A percentile compares a stretch with the other conserved stretches of the same genome.
phyloP scores from a whole-genome alignment of 2,329 filamentous ascomycete species.

The Aspergillus sojae region DNA sequence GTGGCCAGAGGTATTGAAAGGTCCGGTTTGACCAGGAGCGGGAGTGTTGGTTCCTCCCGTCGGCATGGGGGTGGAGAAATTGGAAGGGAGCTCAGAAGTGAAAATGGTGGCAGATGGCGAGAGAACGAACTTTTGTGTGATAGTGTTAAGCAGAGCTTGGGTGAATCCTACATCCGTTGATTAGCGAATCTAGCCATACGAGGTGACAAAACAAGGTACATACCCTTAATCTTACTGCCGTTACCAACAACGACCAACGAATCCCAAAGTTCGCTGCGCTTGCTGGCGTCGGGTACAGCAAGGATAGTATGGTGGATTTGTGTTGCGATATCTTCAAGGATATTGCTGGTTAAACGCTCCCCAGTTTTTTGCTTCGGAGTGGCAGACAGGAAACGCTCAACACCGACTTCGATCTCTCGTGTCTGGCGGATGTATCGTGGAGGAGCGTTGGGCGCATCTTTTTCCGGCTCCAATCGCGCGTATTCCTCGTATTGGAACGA shows the following conservation, averaged over 20 bases:
- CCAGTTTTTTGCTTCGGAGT: conserved; percentile 40
- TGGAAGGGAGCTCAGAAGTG: conserved; percentile 92
- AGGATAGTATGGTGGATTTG: conserved; percentile 83
- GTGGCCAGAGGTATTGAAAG: conserved; percentile 58
- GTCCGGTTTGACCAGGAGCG: conserved; percentile 47
- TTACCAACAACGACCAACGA: conserved; percentile 90
- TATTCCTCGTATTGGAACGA: conserved; percentile 65
- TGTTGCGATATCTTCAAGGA: conserved; percentile 81
- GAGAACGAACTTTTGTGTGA: conserved; percentile 81
- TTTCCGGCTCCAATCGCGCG: conserved; percentile 56
- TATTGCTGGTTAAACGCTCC: conserved; percentile 55
- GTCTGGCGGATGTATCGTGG: conserved; percentile 56
- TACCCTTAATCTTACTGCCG: conserved; percentile 68
- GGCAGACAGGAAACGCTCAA: conserved; percentile 63
- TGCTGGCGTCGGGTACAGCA: conserved; percentile 79
- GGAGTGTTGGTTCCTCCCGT: conserved; percentile 92
- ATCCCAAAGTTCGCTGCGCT: conserved; percentile 88
- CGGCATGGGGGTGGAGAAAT: conserved; percentile 85
- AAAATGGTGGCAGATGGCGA: conserved; percentile 96
- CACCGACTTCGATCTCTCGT: conserved; percentile 63
- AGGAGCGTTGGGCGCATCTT: conserved; percentile 50
- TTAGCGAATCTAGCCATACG: not conserved
- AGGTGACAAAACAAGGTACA: conserved; percentile 14
- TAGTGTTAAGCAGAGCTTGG: conserved; percentile 79
- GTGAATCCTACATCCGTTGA: conserved; percentile 66